Evolutionary conservation across 805 yeast genomes (phyloP), one percentile per base, ranked within the genome.

Genomic region (Ogataea pilisensis): DNA sequence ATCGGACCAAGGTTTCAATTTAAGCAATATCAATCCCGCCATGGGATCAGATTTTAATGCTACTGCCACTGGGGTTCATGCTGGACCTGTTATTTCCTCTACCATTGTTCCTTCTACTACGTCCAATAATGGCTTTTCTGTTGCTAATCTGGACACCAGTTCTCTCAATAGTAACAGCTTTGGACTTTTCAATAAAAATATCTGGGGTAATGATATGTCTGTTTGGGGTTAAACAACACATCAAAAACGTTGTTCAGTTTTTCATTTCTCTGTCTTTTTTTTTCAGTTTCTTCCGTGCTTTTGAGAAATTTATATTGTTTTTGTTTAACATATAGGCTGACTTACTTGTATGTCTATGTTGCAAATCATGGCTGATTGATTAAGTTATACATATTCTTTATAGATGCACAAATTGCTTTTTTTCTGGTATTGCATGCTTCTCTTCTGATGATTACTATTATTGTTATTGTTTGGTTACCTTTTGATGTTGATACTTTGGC

Each of bases 121-220:
- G n/a, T n/a, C n/a, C n/a, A n/a, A n/a, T n/a, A 22, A 22, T 11
- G 26, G 26, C 9, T 8, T 8, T 22, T 22, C 26, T 7, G 26
- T 22, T 22, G 26, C 26, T 22, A 11, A 11, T 8, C 11, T 22
- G 11, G 26, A 22, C 26, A 22, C 7, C 26, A 22, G 26, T 22
- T 22, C 26, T 22, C 26, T 22, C 26, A 22, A 22, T 22, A 22
- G 26, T 22, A 22, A 22, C 11, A 5, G 40, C 12, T 32, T 33
- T 22, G 47, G 49, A 5, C 13, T 39, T 14, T 41, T 41, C 17
- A 45, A 39, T 25, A 52, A 49, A 30, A 52, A 35, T 27, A 52
- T 52, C 33, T 52, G 55, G 57, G 53, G 57, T 27, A 45, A 43
- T 35, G 52, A 52, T 37, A 52, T 46, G 51, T 52, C 55, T 14